A percentile compares a stretch with the other conserved stretches of the same genome.
These are phyloP conservation scores for Stemphylium lycopersici DNA, from an alignment of 2,329 filamentous ascomycete species.

Conservation along the genomic window DNA sequence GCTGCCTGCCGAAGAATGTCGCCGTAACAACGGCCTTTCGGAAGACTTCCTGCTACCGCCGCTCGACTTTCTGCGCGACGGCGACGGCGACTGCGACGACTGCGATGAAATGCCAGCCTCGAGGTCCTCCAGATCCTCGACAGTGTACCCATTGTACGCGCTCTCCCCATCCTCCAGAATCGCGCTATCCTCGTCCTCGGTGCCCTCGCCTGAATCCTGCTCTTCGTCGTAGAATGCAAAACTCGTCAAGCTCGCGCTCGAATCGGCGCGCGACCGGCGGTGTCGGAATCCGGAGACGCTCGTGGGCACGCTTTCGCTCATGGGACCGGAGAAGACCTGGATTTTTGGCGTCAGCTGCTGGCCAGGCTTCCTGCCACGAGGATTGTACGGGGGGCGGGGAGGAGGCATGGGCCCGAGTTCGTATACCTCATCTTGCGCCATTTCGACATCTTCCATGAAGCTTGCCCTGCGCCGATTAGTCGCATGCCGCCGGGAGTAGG, in stretches of 20 bases:
- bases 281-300: slow-evolving; percentile 92
- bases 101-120: slow-evolving; percentile 41
- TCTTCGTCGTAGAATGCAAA: slow-evolving; percentile 86
- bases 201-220: slow-evolving; percentile 58
- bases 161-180: slow-evolving; percentile 42
- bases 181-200: slow-evolving; percentile 43
- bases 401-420: slow-evolving; percentile 38
- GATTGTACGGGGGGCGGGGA: slow-evolving; percentile 14
- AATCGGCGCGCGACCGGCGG: slow-evolving; percentile 79
- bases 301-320: slow-evolving; percentile 94
- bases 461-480: slow-evolving; percentile 54
- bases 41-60: slow-evolving; percentile 64
- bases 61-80: slow-evolving; percentile 65
- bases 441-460: slow-evolving; percentile 94
- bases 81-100: slow-evolving; percentile 27
- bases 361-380: slow-evolving; percentile 23
- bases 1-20: slow-evolving; percentile 73
- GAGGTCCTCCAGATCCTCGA: slow-evolving; percentile 59
- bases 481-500: slow-evolving; percentile 1
- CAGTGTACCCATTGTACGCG: slow-evolving; percentile 44
- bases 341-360: slow-evolving; percentile 46
- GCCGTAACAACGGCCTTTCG: slow-evolving; percentile 69
- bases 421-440: slow-evolving; percentile 90
- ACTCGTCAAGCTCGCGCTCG: slow-evolving; percentile 68
- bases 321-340: slow-evolving; percentile 84